Base-by-base conservation (phyloP, 2,329 filamentous ascomycete genomes). In the Talaromyces pinophilus region DNA sequence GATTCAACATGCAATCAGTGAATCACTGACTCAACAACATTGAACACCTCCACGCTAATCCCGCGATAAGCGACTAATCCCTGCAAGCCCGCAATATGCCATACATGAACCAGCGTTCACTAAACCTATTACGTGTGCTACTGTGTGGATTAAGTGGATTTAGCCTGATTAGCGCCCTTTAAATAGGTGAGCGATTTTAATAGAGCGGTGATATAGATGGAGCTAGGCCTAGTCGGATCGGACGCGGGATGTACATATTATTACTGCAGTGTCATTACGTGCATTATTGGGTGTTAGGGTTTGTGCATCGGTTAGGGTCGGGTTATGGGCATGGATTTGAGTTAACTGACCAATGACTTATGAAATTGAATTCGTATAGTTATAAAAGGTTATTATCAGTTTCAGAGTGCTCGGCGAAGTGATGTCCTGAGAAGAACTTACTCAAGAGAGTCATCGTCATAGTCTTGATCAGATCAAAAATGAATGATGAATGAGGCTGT, bases 221-320 rank as follows among this genome's bases (percentile, higher is more conserved):
- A 57, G 54, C 54, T 57, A 57, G 54, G n/a, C 54, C 33, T 57
- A 57, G 54, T 22, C 25, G 54, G 54, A 57, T 57, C 54, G 52
- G 48, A 11, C 15, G n/a, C 5, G 30, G 30, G 52, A 35, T 57
- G 30, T 1, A 6, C 30, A 35, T 11, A 19, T 17, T 25, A 25
- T 3, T 25, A 3, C 19, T 25, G 4, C 5, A n/a, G 48, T 28
- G 30, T 33, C 30, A 33, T 33, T 33, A 7, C 30, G 13, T 38
- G 15, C 48, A 52, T 28, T 17, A 28, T 3, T 17, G 13, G 7
- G n/a, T 7, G 10, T 28, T 35, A 55, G 28, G 30, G 52, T 19
- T 55, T 22, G 52, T 35, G 3, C 30, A 22, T 57, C 54, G 54
- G 33, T 38, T 38, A 38, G n/a, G 54, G 11, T 28, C 22, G 46